Evolutionary conservation across 805 yeast genomes (phyloP), one percentile per base, ranked within the genome.

Genomic region (Candida yuanshanica): DNA sequence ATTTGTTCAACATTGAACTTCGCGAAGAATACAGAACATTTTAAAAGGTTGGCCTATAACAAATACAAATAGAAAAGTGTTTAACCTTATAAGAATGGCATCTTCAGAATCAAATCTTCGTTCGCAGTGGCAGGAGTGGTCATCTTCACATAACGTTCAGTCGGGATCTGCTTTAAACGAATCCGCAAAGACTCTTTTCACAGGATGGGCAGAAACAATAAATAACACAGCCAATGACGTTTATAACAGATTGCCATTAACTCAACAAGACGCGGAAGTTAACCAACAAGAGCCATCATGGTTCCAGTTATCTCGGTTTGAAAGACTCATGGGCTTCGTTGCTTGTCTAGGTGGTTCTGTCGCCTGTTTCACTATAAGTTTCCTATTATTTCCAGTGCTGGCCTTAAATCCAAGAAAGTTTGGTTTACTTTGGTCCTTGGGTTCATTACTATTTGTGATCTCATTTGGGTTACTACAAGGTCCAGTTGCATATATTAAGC

Each of bases 391-490:
- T 60, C 99, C 99, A 0, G 89, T 91, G 13, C 67, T 93, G 48
- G 90, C 95, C 2, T 65, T 89, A 38, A 82, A 85, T 51, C 99
- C 98, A 13, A 72, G 95, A 37, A 93, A 93, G 61, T 91, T 93
- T 59, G 97, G 95, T 11, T 66, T 81, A 50, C 58, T 83, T 25
- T 93, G 99, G 98, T 79, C 96, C 2, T 68, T 91, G 64, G 99
- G 98, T 0, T 84, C 95, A 2, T 57, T 93, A 12, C 64, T 93
- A 35, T 91, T 93, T 63, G 86, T 93, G 16, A 58, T 86, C 6
- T 86, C 96, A 26, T 93, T 93, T 64, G 97, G 96, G 2, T 77
- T 88, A 16, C 65, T 91, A 18, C 96, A 89, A 66, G 99, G 99
- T 0, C 97, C 97, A 0, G 70, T 78, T n/a, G 80, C 81, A 26